Evolutionary conservation across 1,139 yeast species (phyloP).

Genomic region (Blastobotrys aristatus): DNA sequence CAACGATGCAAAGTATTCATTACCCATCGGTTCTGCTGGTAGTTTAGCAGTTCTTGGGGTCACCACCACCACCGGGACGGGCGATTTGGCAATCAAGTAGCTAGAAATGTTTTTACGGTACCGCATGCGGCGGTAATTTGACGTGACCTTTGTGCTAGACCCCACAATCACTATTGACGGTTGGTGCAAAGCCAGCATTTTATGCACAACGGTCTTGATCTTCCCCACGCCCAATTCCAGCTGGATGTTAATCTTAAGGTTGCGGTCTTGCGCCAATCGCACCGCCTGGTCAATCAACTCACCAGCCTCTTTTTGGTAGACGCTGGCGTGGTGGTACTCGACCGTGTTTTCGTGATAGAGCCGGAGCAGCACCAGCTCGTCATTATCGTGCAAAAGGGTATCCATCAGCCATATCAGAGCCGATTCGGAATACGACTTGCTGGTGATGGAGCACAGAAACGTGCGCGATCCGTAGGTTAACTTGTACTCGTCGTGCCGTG

Average conservation of each 20-base stretch:
- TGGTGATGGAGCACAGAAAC: conserved; percentile 23
- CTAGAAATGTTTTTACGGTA: conserved; percentile 25
- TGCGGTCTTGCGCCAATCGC: conserved; percentile 17
- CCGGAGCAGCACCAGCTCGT: conserved; percentile 28
- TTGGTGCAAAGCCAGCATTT: conserved; percentile 27
- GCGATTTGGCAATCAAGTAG: conserved; percentile 27
- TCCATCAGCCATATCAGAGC: conserved; percentile 26
- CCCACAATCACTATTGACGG: conserved; percentile 29
- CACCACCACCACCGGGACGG: conserved; percentile 29
- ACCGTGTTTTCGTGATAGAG: conserved; percentile 16
- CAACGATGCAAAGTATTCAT: conserved; percentile 7
- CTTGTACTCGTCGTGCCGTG: conserved; percentile 23
- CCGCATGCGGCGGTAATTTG: conserved; percentile 21
- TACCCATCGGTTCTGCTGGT: background rate
- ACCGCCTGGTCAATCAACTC: conserved; percentile 20
- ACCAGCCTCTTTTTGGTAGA: conserved; percentile 24
- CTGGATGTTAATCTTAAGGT: conserved; percentile 22
- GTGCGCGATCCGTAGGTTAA: conserved; percentile 24
- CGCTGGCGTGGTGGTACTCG: background rate
- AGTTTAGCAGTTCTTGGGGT: conserved; percentile 15
- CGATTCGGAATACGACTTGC: conserved; percentile 19
- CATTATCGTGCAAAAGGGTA: conserved; percentile 27
- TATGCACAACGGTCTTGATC: conserved; percentile 26
- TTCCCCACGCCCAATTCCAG: conserved; percentile 29
- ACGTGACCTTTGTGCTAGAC: conserved; percentile 20